Evolutionary conservation across 139 green algal genomes (phyloP).

Genomic region (Closterium sp.): DNA sequence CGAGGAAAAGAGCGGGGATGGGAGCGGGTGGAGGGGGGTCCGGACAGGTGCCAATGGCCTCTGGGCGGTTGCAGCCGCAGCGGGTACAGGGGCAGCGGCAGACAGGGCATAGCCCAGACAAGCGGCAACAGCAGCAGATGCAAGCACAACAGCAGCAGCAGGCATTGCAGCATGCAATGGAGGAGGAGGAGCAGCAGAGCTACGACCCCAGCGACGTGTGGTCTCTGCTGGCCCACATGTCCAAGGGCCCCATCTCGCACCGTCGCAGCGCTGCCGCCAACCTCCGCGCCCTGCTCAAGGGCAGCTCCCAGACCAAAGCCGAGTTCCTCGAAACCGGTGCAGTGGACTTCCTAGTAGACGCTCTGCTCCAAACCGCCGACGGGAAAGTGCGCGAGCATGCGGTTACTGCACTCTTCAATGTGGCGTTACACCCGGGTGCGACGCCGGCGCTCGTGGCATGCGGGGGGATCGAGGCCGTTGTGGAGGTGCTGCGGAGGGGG

Average conservation of each 20-base stretch:
- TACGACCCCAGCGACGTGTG: neutral
- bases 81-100: too few relatives aligned
- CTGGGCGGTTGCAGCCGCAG: neutral
- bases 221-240: neutral
- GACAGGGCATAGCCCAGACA: too few relatives aligned
- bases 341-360: neutral
- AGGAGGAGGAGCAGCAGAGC: neutral
- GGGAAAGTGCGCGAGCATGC: neutral
- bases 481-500: slow-evolving; percentile 1
- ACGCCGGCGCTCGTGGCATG: slow-evolving; percentile 2
- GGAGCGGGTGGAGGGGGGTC: neutral
- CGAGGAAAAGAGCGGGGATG: neutral
- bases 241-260: neutral
- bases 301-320: neutral
- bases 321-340: neutral
- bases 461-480: slow-evolving; percentile 18
- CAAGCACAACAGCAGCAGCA: neutral
- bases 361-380: neutral
- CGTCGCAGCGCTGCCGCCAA: neutral
- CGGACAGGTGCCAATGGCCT: neutral
- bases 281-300: neutral
- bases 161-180: neutral
- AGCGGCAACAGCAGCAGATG: neutral
- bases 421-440: neutral
- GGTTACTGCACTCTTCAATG: slow-evolving; percentile 8